Conservation (phyloP, 108 stramenopile species). For the Skeletonema grethae region DNA sequence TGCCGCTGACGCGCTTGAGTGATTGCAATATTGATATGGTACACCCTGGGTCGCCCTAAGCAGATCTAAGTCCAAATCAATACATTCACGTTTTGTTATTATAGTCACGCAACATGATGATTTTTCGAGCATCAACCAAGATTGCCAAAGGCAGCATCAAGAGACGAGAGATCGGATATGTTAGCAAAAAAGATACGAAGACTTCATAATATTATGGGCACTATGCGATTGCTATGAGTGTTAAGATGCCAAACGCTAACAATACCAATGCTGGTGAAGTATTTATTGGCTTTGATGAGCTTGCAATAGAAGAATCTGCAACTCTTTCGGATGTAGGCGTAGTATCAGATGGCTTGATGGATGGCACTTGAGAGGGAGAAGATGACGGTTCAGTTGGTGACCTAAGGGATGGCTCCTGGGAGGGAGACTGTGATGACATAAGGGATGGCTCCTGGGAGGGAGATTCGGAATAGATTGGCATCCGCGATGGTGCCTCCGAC, state of each 20-base stretch:
- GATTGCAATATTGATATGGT: too few species aligned
- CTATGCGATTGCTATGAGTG: neutral
- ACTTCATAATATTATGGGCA: neutral
- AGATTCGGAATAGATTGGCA: neutral
- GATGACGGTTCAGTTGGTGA: neutral
- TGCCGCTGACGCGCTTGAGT: neutral
- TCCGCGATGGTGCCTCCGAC: neutral
- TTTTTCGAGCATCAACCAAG: too few species aligned
- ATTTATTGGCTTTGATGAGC: neutral
- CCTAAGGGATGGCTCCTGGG: neutral
- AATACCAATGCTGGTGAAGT: neutral
- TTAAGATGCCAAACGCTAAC: neutral
- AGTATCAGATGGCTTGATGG: neutral
- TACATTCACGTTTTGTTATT: too few species aligned
- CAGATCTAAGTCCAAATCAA: too few species aligned
- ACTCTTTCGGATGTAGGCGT: neutral
- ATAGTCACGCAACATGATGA: too few species aligned
- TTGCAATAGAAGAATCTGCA: neutral
- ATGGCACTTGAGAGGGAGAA: neutral
- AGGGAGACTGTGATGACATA: neutral
- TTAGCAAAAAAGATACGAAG: too few species aligned
- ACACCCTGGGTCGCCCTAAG: too few species aligned
- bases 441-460: neutral
- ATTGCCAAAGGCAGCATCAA: too few species aligned
- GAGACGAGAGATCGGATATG: too few species aligned